Evolutionary conservation across 169 alveolate species (phyloP).

Genomic region (Cystoisospora suis): DNA sequence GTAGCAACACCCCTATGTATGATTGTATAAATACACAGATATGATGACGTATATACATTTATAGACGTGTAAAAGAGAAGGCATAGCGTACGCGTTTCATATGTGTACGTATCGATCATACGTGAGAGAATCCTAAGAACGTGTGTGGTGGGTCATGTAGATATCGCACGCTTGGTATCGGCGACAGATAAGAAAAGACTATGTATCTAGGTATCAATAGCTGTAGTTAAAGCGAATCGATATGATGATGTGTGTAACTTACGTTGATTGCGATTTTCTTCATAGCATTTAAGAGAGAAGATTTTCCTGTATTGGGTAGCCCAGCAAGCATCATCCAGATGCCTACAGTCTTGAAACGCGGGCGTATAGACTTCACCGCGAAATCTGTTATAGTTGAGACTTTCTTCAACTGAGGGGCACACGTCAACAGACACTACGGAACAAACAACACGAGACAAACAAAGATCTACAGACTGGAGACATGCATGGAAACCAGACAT

Average conservation of each 20-base stretch:
- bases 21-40: too few species aligned
- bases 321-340: constrained; percentile 85
- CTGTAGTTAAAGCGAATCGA: constrained; percentile 2
- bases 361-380: constrained; percentile 62
- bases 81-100: too few species aligned
- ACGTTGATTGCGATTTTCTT: constrained; percentile 71
- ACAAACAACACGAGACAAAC: not conserved
- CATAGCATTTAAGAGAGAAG: constrained; percentile 81
- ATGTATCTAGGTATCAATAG: not conserved
- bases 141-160: too few species aligned
- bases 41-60: too few species aligned
- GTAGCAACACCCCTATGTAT: too few species aligned
- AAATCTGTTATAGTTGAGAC: constrained; percentile 66
- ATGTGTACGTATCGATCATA: too few species aligned
- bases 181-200: not conserved
- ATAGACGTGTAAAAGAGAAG: too few species aligned
- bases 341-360: constrained; percentile 83
- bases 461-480: not conserved
- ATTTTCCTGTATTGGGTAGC: constrained; percentile 89
- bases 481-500: too few species aligned
- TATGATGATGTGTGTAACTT: too few species aligned
- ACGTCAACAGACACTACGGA: constrained; percentile 63
- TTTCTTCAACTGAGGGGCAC: constrained; percentile 73
- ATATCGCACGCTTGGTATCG: too few species aligned
- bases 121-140: too few species aligned